Evolutionary conservation across 768 basidiomycete species (phyloP).

Genomic region (Thelephora aurantiotincta): DNA sequence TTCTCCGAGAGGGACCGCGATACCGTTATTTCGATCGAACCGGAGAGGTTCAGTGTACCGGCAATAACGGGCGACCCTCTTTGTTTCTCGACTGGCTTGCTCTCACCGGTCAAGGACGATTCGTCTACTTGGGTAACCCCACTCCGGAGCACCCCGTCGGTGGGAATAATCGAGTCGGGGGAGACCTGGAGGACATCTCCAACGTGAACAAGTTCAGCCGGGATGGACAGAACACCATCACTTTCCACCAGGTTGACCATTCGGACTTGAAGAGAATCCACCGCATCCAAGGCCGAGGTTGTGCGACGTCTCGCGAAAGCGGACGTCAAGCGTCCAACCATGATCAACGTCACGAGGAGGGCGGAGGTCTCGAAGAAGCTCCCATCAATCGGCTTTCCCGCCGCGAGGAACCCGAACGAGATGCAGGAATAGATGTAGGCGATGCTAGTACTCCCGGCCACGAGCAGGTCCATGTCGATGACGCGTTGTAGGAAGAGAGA

Average conservation of each 20-base stretch:
- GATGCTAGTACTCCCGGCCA: constrained; percentile 23
- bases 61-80: constrained; percentile 21
- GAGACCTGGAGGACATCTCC: constrained; percentile 22
- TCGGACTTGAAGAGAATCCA: constrained; percentile 19
- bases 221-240: constrained; percentile 10
- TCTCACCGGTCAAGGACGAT: constrained; percentile 29
- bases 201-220: constrained; percentile 20
- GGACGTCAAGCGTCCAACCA: constrained; percentile 24
- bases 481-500: constrained; percentile 21
- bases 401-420: constrained; percentile 20
- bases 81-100: constrained; percentile 21
- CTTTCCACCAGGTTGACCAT: constrained; percentile 18
- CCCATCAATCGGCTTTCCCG: constrained; percentile 16
- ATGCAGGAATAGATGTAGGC: constrained; percentile 28
- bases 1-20: constrained; percentile 24
- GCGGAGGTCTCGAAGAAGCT: constrained; percentile 30
- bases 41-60: constrained; percentile 23
- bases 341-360: constrained; percentile 27
- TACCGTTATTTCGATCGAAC: constrained; percentile 21
- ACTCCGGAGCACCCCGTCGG: constrained; percentile 22
- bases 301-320: constrained; percentile 22
- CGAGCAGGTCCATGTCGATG: constrained; percentile 25
- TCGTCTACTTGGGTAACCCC: constrained; percentile 27
- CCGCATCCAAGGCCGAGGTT: constrained; percentile 18
- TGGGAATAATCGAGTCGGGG: constrained; percentile 21